Base-by-base conservation (phyloP, 306 rosid genomes). In the Begonia masoniana region DNA sequence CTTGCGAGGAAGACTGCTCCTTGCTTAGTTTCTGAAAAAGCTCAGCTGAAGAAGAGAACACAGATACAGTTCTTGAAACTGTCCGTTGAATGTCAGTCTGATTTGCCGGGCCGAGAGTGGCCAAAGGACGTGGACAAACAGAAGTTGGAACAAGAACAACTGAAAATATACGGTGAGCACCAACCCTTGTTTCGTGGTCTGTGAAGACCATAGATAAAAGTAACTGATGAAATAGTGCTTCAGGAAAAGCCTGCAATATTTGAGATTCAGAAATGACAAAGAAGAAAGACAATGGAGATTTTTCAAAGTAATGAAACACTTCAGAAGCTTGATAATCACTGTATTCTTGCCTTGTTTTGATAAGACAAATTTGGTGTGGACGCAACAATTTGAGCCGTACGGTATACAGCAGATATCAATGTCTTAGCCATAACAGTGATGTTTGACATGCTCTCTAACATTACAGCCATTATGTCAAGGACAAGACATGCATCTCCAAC, bases 21-120 rank as follows among this genome's bases (percentile, higher is more conserved):
- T 60, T 65, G 63, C 71, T 72, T 17, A 86, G 75, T 78, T 77
- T 92, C 81, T 81, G 88, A 68, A 83, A 83, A 62, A 92, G 81
- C 52, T 87, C 91, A 39, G 99, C 99, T 50, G 99, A 92, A 66
- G 95, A 86, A 53, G 88, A 76, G 70, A 86, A 92, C 55, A 79
- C 88, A 35, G 99, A 83, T 54, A 83, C 93, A 15, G 99, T 67
- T 76, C 93, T 76, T 3, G 99, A 86, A 24, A 92, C 83, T 15
- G 88, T 68, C 73, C 83, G 74, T 9, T 83, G 88, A 67, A 81
- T 56, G 64, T 59, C 74, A 12, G 52, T 62, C 19, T 75, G 65
- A 80, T 70, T 78, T 43, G 63, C 78, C 13, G 70, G 51, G 47
- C 68, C 59, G 11, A 71, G 60, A 69, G 60, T 55, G 61, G 78